Evolutionary conservation across 441 rosid species (phyloP).

Genomic region (Sinapis alba): DNA sequence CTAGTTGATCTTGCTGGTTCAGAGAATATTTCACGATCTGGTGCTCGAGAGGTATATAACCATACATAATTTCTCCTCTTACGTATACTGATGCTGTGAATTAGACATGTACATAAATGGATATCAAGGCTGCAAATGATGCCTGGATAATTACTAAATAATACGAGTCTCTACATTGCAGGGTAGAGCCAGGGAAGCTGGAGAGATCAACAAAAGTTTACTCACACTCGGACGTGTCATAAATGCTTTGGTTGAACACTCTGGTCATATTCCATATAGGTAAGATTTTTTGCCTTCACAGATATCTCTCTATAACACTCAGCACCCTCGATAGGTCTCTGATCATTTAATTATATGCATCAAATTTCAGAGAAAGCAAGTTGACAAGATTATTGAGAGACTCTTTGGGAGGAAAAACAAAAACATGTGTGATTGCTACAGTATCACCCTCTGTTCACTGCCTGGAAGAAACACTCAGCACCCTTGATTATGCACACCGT

Average conservation of each 20-base stretch:
- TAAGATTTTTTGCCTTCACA: constrained; percentile 34
- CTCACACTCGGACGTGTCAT: constrained; percentile 99
- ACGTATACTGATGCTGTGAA: background rate
- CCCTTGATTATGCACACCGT: constrained; percentile 96
- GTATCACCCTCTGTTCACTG: constrained; percentile 91
- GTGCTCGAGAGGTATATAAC: constrained; percentile 87
- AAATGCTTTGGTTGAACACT: constrained; percentile 95
- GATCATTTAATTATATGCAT: constrained; percentile 18
- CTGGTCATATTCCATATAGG: constrained; percentile 98
- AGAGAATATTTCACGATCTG: constrained; percentile 97
- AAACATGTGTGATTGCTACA: constrained; percentile 97
- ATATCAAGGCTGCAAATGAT: background rate
- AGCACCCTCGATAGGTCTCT: background rate
- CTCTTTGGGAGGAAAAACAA: constrained; percentile 98
- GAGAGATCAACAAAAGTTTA: constrained; percentile 98
- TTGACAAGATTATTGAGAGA: constrained; percentile 94
- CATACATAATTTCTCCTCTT: constrained; percentile 2
- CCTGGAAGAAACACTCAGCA: constrained; percentile 98
- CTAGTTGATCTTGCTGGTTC: constrained; percentile 99
- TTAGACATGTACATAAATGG: background rate
- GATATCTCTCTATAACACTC: background rate
- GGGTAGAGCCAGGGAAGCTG: constrained; percentile 99
- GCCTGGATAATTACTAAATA: constrained; percentile 5
- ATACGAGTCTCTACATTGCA: constrained; percentile 44
- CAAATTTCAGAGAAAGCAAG: constrained; percentile 84